Percentiles rank a stretch among this genome's conserved stretches.
Conservation (phyloP, 768 basidiomycete genomes). For the Auricularia auricula-judae region DNA sequence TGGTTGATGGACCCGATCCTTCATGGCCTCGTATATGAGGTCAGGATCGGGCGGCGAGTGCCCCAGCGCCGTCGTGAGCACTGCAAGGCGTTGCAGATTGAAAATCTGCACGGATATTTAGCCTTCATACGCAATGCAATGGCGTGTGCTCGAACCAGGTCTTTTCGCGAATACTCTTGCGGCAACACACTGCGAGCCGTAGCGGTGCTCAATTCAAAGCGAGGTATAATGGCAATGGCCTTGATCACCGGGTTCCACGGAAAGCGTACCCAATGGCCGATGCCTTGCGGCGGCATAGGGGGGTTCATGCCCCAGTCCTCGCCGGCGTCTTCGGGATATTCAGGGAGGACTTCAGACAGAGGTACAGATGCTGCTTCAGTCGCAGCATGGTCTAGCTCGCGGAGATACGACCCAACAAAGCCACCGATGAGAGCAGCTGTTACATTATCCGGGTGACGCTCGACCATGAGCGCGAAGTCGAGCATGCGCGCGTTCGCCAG, state of each 20-base stretch:
- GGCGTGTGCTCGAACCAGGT: conserved; percentile 51
- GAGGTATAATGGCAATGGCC: conserved; percentile 88
- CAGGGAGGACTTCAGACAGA: conserved; percentile 89
- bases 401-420: conserved; percentile 91
- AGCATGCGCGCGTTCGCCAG: conserved; percentile 66
- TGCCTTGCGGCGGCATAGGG: conserved; percentile 77
- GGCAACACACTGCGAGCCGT: conserved; percentile 90
- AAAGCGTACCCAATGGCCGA: conserved; percentile 90
- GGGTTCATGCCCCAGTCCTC: conserved; percentile 86
- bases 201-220: conserved; percentile 93
- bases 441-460: conserved; percentile 97
- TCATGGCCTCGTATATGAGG: conserved; percentile 99
- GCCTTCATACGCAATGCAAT: not conserved
- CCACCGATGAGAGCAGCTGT: conserved; percentile 95
- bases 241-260: conserved; percentile 76
- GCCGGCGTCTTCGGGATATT: conserved; percentile 88
- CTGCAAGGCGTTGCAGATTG: conserved; percentile 92
- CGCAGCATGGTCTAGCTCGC: conserved; percentile 75
- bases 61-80: conserved; percentile 87
- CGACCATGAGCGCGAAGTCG: conserved; percentile 98
- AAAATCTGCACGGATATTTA: conserved; percentile 58
- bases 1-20: conserved; percentile 94
- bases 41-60: conserved; percentile 87
- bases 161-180: conserved; percentile 70
- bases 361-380: conserved; percentile 82